phyloP scores from a whole-genome alignment of 768 basidiomycete species.

The Lactifluus hygrophoroides region DNA sequence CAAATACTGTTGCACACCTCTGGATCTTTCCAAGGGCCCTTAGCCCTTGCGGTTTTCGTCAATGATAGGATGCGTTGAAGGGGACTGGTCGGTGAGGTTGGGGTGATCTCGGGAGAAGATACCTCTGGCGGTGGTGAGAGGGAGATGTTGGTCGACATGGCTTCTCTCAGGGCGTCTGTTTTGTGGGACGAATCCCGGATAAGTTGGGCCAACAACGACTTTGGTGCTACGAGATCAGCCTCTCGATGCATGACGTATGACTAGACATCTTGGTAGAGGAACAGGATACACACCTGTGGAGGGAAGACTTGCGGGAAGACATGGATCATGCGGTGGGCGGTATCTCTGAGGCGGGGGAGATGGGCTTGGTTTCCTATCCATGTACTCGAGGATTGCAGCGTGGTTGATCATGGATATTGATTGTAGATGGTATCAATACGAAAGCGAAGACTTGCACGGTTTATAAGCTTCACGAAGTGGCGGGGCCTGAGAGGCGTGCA shows the following conservation, averaged over 20 bases:
- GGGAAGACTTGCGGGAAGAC: conserved; percentile 63
- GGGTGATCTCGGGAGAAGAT: not conserved
- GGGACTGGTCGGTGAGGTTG: conserved; percentile 9
- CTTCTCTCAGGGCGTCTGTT: conserved; percentile 20
- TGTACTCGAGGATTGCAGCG: conserved; percentile 8
- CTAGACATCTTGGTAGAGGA: not conserved
- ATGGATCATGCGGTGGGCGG: conserved; percentile 41
- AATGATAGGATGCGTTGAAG: conserved; percentile 17
- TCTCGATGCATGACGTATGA: conserved; percentile 57
- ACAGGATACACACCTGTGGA: conserved; percentile 40
- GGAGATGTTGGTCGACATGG: conserved; percentile 26
- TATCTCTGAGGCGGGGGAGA: conserved; percentile 24
- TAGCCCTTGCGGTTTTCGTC: conserved; percentile 20
- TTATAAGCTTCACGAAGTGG: not conserved
- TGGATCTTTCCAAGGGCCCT: conserved; percentile 16
- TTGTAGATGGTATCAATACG: not conserved
- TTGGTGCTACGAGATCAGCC: conserved; percentile 50
- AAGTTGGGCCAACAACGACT: conserved; percentile 47
- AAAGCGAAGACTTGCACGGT: not conserved
- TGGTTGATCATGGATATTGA: conserved; percentile 16
- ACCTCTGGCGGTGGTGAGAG: conserved; percentile 26
- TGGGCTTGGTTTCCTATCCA: conserved; percentile 2
- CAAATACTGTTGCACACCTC: conserved; percentile 7
- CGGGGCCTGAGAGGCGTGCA: not conserved
- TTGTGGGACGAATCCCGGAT: conserved; percentile 25